phyloP scores from a whole-genome alignment of 768 basidiomycete species.

The Pleurotus djamor region DNA sequence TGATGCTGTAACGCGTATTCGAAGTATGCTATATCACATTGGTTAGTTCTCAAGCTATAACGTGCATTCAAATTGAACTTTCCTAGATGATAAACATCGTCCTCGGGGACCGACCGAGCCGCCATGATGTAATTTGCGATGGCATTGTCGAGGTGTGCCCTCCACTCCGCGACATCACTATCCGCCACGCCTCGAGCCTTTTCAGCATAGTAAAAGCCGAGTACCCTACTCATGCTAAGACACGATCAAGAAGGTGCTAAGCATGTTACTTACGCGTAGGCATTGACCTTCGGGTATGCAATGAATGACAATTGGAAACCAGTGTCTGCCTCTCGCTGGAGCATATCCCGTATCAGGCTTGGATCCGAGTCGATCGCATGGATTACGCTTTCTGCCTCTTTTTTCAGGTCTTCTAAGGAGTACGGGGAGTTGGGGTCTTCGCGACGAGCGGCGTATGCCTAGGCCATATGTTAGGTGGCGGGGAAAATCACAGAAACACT shows the following conservation, averaged over 20 bases:
- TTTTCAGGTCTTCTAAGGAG: conserved; percentile 24
- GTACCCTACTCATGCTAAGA: conserved; percentile 14
- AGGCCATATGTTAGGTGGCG: conserved; percentile 2
- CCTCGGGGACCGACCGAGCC: background rate
- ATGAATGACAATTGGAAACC: conserved; percentile 33
- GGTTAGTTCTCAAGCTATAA: too few species aligned
- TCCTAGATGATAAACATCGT: background rate
- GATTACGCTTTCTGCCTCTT: conserved; percentile 27
- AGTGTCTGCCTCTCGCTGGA: conserved; percentile 13
- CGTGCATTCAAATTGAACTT: background rate
- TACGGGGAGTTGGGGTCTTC: conserved; percentile 12
- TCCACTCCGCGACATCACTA: background rate
- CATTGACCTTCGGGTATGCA: conserved; percentile 33
- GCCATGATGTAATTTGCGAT: background rate
- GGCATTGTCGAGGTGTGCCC: background rate
- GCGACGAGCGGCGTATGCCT: background rate
- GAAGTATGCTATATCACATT: conserved; percentile 13
- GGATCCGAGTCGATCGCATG: conserved; percentile 15
- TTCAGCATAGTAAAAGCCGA: conserved; percentile 15
- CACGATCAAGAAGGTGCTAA: too few species aligned
- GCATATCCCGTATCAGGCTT: background rate
- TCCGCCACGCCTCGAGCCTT: background rate
- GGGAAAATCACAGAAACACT: too few species aligned
- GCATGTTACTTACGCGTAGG: conserved; percentile 18
- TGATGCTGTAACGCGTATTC: conserved; percentile 28